These are phyloP conservation scores for Daedaleopsis sinensis DNA, from an alignment of 768 basidiomycete genomes.

Conservation along the genomic window DNA sequence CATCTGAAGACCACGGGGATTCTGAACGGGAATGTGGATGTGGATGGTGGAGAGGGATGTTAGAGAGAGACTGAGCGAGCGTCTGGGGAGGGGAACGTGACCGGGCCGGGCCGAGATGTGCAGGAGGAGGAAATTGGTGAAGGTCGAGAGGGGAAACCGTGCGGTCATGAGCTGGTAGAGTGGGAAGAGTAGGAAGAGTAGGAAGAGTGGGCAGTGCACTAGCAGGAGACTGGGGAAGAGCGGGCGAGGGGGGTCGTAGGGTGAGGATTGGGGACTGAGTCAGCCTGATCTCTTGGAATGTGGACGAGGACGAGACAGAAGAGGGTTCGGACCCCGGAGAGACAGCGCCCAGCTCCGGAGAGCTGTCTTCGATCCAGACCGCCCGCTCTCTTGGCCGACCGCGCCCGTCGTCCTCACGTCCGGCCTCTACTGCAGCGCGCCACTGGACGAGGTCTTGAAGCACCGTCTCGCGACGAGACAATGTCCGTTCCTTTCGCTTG, in stretches of 20 bases:
- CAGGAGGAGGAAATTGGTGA: slow-evolving; percentile 27
- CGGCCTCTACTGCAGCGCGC: slow-evolving; percentile 52
- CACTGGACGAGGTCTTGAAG: slow-evolving; percentile 55
- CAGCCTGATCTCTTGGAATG: slow-evolving; percentile 32
- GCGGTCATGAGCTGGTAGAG: slow-evolving; percentile 3
- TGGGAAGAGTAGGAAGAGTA: neutral
- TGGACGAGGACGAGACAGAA: slow-evolving; percentile 24
- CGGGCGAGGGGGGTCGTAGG: slow-evolving; percentile 42
- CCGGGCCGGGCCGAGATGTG: slow-evolving; percentile 13
- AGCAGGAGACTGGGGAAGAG: slow-evolving; percentile 37
- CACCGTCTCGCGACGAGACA: slow-evolving; percentile 46
- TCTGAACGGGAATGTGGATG: slow-evolving; percentile 28
- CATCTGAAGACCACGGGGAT: slow-evolving; percentile 77
- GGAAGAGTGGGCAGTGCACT: neutral
- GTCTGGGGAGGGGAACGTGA: slow-evolving; percentile 25
- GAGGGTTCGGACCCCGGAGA: slow-evolving; percentile 31
- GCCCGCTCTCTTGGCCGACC: slow-evolving; percentile 66
- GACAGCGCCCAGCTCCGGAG: slow-evolving; percentile 34
- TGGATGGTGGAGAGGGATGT: slow-evolving; percentile 12
- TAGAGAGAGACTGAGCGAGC: slow-evolving; percentile 24
- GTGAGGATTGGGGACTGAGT: slow-evolving; percentile 33
- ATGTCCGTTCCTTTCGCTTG: slow-evolving; percentile 38
- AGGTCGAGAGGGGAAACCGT: slow-evolving; percentile 17
- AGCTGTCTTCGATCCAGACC: slow-evolving; percentile 37
- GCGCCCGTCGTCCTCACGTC: slow-evolving; percentile 47